Percentiles rank a stretch among this genome's conserved stretches.
phyloP scores from a whole-genome alignment of 2,329 filamentous ascomycete genomes.

The Penicillium sp. region DNA sequence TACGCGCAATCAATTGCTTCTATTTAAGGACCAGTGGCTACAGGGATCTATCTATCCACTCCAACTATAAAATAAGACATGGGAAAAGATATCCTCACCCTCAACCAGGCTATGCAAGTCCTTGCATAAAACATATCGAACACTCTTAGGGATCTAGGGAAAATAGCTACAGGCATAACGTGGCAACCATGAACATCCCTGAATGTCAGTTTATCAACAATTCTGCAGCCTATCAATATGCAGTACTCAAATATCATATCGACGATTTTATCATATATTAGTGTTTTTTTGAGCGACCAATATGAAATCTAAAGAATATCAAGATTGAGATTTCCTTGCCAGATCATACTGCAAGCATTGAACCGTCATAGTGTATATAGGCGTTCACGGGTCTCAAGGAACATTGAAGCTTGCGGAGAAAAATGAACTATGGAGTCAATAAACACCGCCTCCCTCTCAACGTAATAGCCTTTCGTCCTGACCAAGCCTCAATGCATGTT shows the following conservation, averaged over 20 bases:
- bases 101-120: conserved; percentile 2
- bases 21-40: conserved; percentile 2
- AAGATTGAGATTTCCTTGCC: no score
- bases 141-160: not conserved
- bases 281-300: no score
- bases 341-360: not conserved
- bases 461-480: not conserved
- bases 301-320: no score
- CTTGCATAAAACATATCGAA: not conserved
- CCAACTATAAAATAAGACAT: not conserved
- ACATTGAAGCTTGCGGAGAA: no score
- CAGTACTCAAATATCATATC: no score
- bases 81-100: not conserved
- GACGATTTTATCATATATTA: no score
- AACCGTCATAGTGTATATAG: no score
- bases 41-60: not conserved
- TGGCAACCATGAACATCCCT: not conserved
- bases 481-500: not conserved
- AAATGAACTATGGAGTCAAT: not conserved
- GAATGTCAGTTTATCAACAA: no score
- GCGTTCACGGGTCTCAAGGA: no score
- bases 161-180: not conserved
- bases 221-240: no score
- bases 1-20: not conserved
- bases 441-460: not conserved